A percentile compares a stretch with the other conserved stretches of the same genome.
Evolutionary conservation across 2,329 filamentous ascomycete genomes (phyloP).

Genomic region (Epichloe sibirici): DNA sequence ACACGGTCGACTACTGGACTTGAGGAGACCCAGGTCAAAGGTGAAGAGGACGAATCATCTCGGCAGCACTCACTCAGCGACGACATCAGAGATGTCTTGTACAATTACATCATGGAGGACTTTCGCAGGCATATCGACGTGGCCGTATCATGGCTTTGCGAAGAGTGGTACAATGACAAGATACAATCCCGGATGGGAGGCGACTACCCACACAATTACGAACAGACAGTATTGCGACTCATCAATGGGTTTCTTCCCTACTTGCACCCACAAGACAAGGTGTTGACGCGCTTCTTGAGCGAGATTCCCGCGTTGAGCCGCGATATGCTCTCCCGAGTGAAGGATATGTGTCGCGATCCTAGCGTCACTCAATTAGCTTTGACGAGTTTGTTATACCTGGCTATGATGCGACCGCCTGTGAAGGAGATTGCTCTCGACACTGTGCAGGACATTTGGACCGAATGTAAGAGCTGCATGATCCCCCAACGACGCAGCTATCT

Average conservation of each 20-base stretch:
- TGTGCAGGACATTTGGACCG: conserved; percentile 54
- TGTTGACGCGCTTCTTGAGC: conserved; percentile 79
- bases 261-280: conserved; percentile 80
- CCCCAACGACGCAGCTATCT: background rate
- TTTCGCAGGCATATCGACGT: conserved; percentile 83
- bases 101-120: conserved; percentile 79
- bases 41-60: conserved; percentile 40
- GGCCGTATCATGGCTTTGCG: conserved; percentile 86
- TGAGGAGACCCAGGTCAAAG: conserved; percentile 45
- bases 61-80: conserved; percentile 42
- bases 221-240: conserved; percentile 67
- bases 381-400: conserved; percentile 53
- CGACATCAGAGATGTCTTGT: conserved; percentile 67
- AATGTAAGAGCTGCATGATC: conserved; percentile 36
- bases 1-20: conserved; percentile 65
- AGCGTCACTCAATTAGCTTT: conserved; percentile 51
- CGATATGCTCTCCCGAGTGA: conserved; percentile 61
- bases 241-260: conserved; percentile 84
- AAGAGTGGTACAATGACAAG: conserved; percentile 94
- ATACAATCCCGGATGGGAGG: conserved; percentile 29
- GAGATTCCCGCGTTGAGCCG: conserved; percentile 74
- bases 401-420: conserved; percentile 55
- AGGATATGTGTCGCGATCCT: conserved; percentile 53
- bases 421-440: conserved; percentile 51
- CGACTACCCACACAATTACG: conserved; percentile 54